These are phyloP conservation scores for Trichosporon coremiiforme DNA, from an alignment of 1,284 basidiomycete genomes.

Conservation along the genomic window DNA sequence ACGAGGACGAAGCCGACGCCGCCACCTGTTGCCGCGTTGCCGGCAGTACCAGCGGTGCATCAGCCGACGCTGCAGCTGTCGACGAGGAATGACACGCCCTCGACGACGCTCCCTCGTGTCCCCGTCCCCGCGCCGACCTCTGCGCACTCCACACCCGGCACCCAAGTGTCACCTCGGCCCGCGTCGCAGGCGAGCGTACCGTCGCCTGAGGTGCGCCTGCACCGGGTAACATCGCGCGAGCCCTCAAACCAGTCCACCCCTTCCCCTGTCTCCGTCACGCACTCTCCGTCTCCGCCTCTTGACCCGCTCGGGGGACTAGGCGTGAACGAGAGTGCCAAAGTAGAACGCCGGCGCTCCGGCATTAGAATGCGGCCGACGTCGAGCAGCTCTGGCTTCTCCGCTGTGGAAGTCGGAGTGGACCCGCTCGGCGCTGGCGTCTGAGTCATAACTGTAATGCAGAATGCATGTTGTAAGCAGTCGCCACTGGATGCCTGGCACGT, in stretches of 20 bases:
- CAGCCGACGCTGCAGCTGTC: slow-evolving; percentile 32
- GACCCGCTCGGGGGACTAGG: slow-evolving; percentile 30
- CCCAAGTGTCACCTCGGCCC: background rate
- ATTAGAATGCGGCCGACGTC: slow-evolving; percentile 19
- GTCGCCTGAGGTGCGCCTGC: background rate
- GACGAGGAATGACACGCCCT: slow-evolving; percentile 29
- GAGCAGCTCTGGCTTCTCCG: slow-evolving; percentile 8
- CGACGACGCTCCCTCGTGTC: slow-evolving; percentile 27
- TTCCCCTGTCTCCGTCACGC: background rate
- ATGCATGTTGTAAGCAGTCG: slow-evolving; percentile 3
- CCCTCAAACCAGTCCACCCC: background rate
- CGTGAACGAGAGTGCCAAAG: slow-evolving; percentile 16
- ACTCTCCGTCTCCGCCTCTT: slow-evolving; percentile 6
- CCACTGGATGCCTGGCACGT: background rate
- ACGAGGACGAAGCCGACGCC: background rate
- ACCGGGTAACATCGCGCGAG: background rate
- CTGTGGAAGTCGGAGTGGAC: slow-evolving; percentile 25
- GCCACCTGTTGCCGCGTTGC: background rate
- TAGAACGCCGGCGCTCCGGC: slow-evolving; percentile 16
- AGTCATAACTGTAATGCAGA: background rate
- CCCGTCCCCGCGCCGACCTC: slow-evolving; percentile 10
- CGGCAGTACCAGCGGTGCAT: background rate
- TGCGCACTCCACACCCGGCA: background rate
- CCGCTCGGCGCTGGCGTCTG: slow-evolving; percentile 25
- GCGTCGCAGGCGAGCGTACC: background rate